phyloP scores from a whole-genome alignment of 1,284 basidiomycete genomes.

The Phellopilus nigrolimitatus region DNA sequence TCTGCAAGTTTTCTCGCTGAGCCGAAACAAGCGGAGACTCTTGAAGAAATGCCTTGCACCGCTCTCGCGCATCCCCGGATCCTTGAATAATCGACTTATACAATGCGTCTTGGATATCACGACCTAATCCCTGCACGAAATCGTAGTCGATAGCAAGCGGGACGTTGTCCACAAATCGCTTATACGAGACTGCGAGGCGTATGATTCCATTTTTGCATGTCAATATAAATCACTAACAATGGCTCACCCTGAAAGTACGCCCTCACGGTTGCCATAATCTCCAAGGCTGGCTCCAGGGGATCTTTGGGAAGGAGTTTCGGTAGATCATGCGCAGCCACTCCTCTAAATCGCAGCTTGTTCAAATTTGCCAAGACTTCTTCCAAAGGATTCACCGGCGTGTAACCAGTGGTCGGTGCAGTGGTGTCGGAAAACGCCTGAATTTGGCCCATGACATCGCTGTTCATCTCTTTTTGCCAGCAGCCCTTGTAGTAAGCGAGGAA shows the following conservation, averaged over 20 bases:
- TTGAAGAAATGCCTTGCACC: constrained; percentile 49
- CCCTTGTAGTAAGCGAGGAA: constrained; percentile 46
- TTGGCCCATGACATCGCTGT: not conserved
- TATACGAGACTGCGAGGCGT: not conserved
- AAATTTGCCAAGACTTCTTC: not conserved
- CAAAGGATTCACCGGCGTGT: too few species aligned
- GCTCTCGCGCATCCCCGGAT: constrained; percentile 38
- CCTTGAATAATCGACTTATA: constrained; percentile 37
- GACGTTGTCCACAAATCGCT: constrained; percentile 38
- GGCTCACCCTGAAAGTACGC: constrained; percentile 68
- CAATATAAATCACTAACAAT: too few species aligned
- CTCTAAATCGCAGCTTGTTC: not conserved
- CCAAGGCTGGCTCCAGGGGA: constrained; percentile 45
- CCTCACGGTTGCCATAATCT: constrained; percentile 65
- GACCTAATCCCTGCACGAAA: constrained; percentile 38
- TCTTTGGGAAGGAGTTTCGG: constrained; percentile 51
- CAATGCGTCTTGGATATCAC: constrained; percentile 42
- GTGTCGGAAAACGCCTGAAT: not conserved
- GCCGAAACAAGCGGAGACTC: constrained; percentile 45
- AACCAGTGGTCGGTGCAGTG: too few species aligned
- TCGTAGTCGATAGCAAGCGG: constrained; percentile 60
- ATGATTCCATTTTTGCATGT: too few species aligned
- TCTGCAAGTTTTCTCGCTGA: constrained; percentile 44
- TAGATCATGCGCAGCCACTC: constrained; percentile 39
- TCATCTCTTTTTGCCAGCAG: not conserved